Conservation (phyloP, 805 yeast species). For the Lachancea sp. region DNA sequence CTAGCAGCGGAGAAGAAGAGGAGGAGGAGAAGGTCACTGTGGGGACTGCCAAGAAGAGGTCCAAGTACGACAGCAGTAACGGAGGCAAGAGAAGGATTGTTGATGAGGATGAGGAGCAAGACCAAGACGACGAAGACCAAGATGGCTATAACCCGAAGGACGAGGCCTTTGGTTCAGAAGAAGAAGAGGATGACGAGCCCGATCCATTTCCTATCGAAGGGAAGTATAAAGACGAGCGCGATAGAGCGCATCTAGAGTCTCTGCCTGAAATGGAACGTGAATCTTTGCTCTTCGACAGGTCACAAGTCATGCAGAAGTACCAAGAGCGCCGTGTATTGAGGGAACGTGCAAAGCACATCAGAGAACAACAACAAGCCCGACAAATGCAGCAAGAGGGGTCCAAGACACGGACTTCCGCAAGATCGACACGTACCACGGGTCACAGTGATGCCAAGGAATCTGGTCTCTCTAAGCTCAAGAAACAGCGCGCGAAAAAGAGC, state of each 20-base stretch:
- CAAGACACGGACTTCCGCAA: constrained; percentile 27
- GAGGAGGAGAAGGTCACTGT: constrained; percentile 31
- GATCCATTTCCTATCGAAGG: constrained; percentile 94
- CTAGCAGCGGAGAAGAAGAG: constrained; percentile 43
- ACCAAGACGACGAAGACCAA: constrained; percentile 33
- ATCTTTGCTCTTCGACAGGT: constrained; percentile 82
- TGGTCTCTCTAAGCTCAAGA: constrained; percentile 65
- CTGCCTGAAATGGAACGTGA: constrained; percentile 94
- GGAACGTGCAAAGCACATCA: constrained; percentile 59
- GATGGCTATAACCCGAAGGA: constrained; percentile 36
- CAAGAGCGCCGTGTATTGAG: constrained; percentile 79
- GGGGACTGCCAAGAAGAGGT: constrained; percentile 22
- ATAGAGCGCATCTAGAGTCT: constrained; percentile 52
- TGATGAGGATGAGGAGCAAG: constrained; percentile 31
- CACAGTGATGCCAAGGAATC: constrained; percentile 38
- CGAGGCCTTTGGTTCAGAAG: constrained; percentile 24
- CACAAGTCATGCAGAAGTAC: constrained; percentile 83
- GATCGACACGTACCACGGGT: constrained; percentile 36
- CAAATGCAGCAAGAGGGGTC: constrained; percentile 20
- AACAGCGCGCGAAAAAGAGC: constrained; percentile 63
- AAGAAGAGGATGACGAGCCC: constrained; percentile 35
- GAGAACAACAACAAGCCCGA: constrained; percentile 28
- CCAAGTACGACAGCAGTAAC: constrained; percentile 24
- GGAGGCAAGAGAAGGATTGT: constrained; percentile 33
- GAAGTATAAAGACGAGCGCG: constrained; percentile 77